phyloP scores from a whole-genome alignment of 768 basidiomycete species.

The Serendipita sp. region DNA sequence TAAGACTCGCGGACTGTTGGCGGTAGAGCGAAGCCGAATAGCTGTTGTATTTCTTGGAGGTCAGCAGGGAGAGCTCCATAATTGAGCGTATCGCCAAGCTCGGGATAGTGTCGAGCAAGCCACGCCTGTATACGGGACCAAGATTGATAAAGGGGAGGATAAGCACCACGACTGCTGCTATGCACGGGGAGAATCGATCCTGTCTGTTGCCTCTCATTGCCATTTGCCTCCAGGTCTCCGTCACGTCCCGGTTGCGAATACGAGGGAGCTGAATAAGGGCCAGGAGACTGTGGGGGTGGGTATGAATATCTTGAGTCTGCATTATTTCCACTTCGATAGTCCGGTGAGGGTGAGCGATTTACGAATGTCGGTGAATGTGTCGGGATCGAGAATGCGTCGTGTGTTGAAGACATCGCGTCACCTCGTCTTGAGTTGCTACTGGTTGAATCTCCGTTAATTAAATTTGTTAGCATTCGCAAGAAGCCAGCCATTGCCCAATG shows the following conservation, averaged over 20 bases:
- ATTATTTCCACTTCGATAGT: conserved; percentile 2
- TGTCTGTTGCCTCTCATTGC: not conserved
- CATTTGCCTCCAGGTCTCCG: not conserved
- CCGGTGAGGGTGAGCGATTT: conserved; percentile 31
- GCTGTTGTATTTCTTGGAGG: conserved; percentile 65
- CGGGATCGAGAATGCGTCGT: conserved; percentile 80
- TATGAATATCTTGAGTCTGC: conserved; percentile 42
- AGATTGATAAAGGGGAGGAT: conserved; percentile 67
- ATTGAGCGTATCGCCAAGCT: conserved; percentile 89
- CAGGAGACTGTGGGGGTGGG: conserved; percentile 42
- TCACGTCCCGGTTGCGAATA: not conserved
- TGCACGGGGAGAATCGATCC: conserved; percentile 23
- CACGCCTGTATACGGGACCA: conserved; percentile 76
- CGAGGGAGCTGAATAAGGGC: not conserved
- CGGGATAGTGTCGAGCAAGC: conserved; percentile 76
- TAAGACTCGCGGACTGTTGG: conserved; percentile 83
- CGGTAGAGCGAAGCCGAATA: conserved; percentile 74
- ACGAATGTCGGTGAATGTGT: conserved; percentile 45
- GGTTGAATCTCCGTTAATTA: not conserved
- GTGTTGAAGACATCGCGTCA: conserved; percentile 60
- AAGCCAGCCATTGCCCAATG: conserved; percentile 6
- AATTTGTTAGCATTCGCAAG: conserved; percentile 5
- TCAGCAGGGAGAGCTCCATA: conserved; percentile 72
- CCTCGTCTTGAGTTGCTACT: conserved; percentile 22
- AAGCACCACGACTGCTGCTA: conserved; percentile 21